phyloP scores from a whole-genome alignment of 139 green algal species.

The Dunaliella primolecta region DNA sequence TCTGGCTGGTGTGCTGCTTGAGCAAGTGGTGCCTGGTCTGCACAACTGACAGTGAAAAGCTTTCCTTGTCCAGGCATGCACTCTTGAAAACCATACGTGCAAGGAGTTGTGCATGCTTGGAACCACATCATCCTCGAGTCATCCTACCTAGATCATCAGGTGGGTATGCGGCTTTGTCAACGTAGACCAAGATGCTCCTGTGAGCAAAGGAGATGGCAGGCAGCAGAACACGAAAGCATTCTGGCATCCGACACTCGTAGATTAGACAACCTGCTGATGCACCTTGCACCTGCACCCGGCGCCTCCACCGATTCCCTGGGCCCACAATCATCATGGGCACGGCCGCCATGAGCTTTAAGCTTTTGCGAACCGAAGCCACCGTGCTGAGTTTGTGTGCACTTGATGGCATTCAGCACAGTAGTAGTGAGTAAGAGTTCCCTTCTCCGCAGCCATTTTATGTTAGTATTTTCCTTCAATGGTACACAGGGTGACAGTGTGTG shows the following conservation, averaged over 20 bases:
- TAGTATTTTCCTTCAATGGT: too few relatives aligned
- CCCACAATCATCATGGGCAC: neutral
- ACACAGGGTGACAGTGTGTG: too few relatives aligned
- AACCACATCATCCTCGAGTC: neutral
- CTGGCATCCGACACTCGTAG: too few relatives aligned
- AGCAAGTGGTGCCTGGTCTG: neutral
- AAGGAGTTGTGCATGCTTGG: neutral
- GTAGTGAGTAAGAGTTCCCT: too few relatives aligned
- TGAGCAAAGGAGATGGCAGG: neutral
- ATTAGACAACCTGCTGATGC: neutral
- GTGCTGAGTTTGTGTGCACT: neutral
- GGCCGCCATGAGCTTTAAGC: neutral
- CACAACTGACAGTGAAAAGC: neutral
- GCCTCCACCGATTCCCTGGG: neutral
- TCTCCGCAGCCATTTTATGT: too few relatives aligned
- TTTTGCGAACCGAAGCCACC: neutral
- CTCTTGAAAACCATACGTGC: too few relatives aligned
- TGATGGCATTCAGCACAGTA: too few relatives aligned
- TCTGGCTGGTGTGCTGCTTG: neutral
- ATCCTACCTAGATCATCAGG: neutral
- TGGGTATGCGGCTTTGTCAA: neutral
- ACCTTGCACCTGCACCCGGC: neutral
- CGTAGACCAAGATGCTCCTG: neutral
- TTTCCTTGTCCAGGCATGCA: too few relatives aligned
- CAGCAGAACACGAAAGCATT: neutral